Evolutionary conservation across 2,329 filamentous ascomycete species (phyloP).

Genomic region (Talaromyces albobiverticillius): DNA sequence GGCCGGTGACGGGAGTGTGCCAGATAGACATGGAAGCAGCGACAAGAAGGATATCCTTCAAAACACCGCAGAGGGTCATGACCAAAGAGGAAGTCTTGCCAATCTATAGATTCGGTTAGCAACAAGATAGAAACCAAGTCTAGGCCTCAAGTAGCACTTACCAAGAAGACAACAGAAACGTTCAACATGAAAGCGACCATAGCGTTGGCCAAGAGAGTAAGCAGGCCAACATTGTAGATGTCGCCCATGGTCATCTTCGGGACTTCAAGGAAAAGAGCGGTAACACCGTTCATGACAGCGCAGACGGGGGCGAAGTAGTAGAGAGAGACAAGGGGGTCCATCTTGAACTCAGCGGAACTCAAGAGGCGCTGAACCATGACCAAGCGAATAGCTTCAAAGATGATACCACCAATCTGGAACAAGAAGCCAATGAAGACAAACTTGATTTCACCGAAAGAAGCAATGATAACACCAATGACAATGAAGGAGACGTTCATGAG

Average conservation of each 20-base stretch:
- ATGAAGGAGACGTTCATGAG: slow-evolving; percentile 93
- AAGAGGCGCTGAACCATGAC: slow-evolving; percentile 85
- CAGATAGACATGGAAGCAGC: slow-evolving; percentile 73
- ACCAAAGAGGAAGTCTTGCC: slow-evolving; percentile 84
- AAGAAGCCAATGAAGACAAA: slow-evolving; percentile 67
- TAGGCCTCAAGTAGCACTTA: slow-evolving; percentile 48
- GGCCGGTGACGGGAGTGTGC: slow-evolving; percentile 65
- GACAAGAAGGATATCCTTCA: slow-evolving; percentile 85
- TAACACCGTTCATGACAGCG: slow-evolving; percentile 72
- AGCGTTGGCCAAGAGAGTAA: slow-evolving; percentile 70
- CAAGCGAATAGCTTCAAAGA: slow-evolving; percentile 76
- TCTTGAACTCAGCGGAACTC: slow-evolving; percentile 74
- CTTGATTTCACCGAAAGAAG: slow-evolving; percentile 91
- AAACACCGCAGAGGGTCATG: slow-evolving; percentile 79
- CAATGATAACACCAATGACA: slow-evolving; percentile 89
- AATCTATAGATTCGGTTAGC: slow-evolving; percentile 54
- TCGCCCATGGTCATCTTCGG: slow-evolving; percentile 64
- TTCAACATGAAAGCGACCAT: slow-evolving; percentile 76
- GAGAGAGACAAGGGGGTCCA: slow-evolving; percentile 82
- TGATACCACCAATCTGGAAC: slow-evolving; percentile 70
- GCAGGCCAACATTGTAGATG: slow-evolving; percentile 63
- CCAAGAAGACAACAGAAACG: slow-evolving; percentile 80
- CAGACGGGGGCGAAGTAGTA: slow-evolving; percentile 90
- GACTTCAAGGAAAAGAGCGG: slow-evolving; percentile 68
- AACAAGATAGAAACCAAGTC: neutral